Conservation (phyloP, 2,329 filamentous ascomycete genomes). For the Apiospora koreana region DNA sequence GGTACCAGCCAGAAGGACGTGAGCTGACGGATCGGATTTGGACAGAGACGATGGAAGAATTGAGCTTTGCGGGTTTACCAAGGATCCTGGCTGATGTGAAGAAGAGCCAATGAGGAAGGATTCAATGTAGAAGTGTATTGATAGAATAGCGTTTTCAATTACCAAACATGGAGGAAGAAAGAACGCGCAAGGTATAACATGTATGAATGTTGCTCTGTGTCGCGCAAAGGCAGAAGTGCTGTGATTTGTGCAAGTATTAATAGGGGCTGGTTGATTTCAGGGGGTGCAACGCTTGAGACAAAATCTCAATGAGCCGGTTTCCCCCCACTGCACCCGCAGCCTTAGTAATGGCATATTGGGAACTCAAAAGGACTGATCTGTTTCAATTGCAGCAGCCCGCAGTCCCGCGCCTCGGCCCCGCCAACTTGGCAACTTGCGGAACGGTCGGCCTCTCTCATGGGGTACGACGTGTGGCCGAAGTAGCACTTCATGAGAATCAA, state of each 20-base stretch:
- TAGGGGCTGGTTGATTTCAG: not conserved
- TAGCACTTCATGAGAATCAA: not conserved
- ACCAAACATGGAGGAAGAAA: too few species aligned
- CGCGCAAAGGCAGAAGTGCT: too few species aligned
- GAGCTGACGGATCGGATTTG: conserved; percentile 25
- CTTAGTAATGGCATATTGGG: not conserved
- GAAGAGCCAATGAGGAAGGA: not conserved
- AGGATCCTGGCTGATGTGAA: conserved; percentile 24
- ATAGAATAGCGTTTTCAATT: too few species aligned
- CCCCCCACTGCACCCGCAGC: not conserved
- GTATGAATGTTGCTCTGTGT: too few species aligned
- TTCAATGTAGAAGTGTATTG: not conserved
- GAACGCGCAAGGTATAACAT: too few species aligned
- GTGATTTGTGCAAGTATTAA: too few species aligned
- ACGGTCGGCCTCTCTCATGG: not conserved
- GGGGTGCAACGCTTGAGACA: not conserved
- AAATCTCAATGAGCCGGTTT: too few species aligned
- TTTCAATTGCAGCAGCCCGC: too few species aligned
- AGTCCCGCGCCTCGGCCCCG: not conserved
- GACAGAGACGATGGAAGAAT: conserved; percentile 31
- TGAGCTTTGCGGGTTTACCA: conserved; percentile 27
- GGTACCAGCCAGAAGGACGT: conserved; percentile 14
- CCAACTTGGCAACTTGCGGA: not conserved
- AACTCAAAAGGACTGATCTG: not conserved
- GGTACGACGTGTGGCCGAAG: not conserved